phyloP scores from a whole-genome alignment of 2,329 filamentous ascomycete genomes.

The Exophiala calicioides region DNA sequence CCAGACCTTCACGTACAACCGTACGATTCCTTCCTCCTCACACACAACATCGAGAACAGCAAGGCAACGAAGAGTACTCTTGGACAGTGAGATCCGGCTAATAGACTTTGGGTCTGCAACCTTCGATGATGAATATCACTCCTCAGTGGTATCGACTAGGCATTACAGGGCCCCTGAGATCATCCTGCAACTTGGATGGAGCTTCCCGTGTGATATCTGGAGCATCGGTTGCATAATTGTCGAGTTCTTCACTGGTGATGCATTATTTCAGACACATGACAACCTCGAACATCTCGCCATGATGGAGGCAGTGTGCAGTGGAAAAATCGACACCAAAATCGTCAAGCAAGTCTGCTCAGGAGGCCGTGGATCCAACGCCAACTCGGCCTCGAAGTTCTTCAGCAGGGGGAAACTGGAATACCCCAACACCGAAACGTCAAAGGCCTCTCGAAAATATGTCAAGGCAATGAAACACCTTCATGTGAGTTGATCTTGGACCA shows the following conservation, averaged over 20 bases:
- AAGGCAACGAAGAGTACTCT: slow-evolving; percentile 62
- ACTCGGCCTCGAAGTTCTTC: slow-evolving; percentile 62
- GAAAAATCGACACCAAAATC: slow-evolving; percentile 57
- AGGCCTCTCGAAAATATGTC: slow-evolving; percentile 66
- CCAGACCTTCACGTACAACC: slow-evolving; percentile 69
- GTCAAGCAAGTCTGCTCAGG: slow-evolving; percentile 55
- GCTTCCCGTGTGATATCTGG: slow-evolving; percentile 69
- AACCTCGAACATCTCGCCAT: slow-evolving; percentile 68
- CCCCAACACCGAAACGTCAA: slow-evolving; percentile 63
- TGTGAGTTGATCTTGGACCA: slow-evolving; percentile 44
- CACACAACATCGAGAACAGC: slow-evolving; percentile 59
- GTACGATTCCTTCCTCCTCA: slow-evolving; percentile 65
- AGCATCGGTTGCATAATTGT: slow-evolving; percentile 69
- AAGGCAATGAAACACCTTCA: slow-evolving; percentile 66
- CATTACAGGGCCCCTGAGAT: slow-evolving; percentile 69
- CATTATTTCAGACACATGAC: slow-evolving; percentile 68
- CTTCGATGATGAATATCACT: slow-evolving; percentile 69
- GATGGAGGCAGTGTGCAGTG: slow-evolving; percentile 66
- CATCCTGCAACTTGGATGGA: slow-evolving; percentile 68
- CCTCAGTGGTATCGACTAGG: slow-evolving; percentile 65
- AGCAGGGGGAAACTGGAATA: slow-evolving; percentile 61
- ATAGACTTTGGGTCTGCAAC: slow-evolving; percentile 70
- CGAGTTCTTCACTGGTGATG: slow-evolving; percentile 69
- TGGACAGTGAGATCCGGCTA: slow-evolving; percentile 66
- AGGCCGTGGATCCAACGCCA: slow-evolving; percentile 50